Conservation (phyloP, 202 grass and related monocot genomes). For the Carex arenaria region DNA sequence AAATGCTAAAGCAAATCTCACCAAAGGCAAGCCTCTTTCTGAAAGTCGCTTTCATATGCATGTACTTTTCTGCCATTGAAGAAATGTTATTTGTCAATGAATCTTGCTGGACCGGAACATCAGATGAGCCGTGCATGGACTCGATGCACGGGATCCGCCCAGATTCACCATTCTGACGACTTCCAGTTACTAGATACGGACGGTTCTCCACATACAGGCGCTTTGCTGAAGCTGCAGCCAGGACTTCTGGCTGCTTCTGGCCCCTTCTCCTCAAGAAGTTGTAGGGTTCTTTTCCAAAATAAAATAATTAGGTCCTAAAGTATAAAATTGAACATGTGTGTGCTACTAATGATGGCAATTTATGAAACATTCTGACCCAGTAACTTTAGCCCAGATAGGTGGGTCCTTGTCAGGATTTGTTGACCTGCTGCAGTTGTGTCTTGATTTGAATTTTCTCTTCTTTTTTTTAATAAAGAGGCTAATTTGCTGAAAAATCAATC, state of each 20-base stretch:
- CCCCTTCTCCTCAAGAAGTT: conserved; percentile 73
- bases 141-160: conserved; percentile 41
- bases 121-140: conserved; percentile 47
- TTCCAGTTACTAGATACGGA: conserved; percentile 84
- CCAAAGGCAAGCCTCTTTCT: conserved; percentile 90
- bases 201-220: conserved; percentile 83
- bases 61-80: conserved; percentile 93
- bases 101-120: conserved; percentile 47
- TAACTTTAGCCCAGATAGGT: neutral
- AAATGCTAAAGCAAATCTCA: conserved; percentile 28
- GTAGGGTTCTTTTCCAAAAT: conserved; percentile 66
- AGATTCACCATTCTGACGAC: conserved; percentile 55
- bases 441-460: too few species aligned
- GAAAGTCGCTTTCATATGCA: conserved; percentile 71
- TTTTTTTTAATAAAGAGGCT: neutral
- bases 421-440: neutral
- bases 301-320: conserved; percentile 13
- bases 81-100: conserved; percentile 40
- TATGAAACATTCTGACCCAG: neutral
- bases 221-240: conserved; percentile 85
- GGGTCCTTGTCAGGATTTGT: neutral
- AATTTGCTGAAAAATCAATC: neutral
- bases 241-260: conserved; percentile 91
- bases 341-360: neutral
- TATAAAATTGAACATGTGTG: neutral